These are phyloP conservation scores for Lactarius evosmus DNA, from an alignment of 768 basidiomycete species.

Conservation along the genomic window DNA sequence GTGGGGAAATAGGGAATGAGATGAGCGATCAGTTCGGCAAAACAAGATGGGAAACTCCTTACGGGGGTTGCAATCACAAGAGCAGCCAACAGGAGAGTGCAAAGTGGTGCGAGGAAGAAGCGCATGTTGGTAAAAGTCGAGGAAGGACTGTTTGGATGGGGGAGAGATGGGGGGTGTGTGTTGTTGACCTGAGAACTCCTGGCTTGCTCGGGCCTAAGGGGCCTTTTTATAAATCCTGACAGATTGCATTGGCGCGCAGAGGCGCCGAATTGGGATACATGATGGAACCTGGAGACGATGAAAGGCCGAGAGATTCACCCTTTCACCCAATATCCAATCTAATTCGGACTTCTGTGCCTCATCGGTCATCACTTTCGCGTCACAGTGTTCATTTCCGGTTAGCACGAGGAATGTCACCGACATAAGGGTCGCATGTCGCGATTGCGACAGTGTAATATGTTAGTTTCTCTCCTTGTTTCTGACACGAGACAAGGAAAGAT, in stretches of 20 bases:
- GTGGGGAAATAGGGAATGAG: background rate
- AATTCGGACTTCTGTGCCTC: too few species aligned
- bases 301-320: too few species aligned
- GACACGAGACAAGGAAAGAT: too few species aligned
- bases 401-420: background rate
- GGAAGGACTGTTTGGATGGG: background rate
- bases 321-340: background rate
- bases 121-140: slow-evolving; percentile 11
- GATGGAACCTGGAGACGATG: background rate
- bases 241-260: background rate
- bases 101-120: slow-evolving; percentile 6
- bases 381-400: slow-evolving; percentile 12
- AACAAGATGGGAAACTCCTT: background rate
- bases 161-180: too few species aligned
- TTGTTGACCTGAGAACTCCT: background rate
- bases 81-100: slow-evolving; percentile 3
- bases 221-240: slow-evolving; percentile 4
- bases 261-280: background rate
- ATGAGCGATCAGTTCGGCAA: background rate
- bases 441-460: too few species aligned
- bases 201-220: background rate
- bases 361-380: background rate
- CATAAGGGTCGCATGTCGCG: too few species aligned
- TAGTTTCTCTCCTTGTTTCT: too few species aligned
- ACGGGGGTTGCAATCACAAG: slow-evolving; percentile 12